A percentile compares a stretch with the other conserved stretches of the same genome.
phyloP scores from a whole-genome alignment of 805 yeast genomes.

The Myxozyma lipomycoides region DNA sequence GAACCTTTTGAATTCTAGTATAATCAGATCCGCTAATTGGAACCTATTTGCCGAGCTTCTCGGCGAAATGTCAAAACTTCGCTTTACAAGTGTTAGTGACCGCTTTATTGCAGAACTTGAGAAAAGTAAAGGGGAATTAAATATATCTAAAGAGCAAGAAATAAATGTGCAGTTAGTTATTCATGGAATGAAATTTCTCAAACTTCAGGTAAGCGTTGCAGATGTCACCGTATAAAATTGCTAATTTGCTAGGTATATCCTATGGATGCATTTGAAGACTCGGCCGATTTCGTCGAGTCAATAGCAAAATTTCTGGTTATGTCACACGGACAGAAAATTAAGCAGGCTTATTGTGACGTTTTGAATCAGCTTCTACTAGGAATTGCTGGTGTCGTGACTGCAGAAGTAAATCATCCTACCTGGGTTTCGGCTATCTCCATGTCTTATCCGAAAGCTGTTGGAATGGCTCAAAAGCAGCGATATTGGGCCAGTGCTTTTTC shows the following conservation, averaged over 20 bases:
- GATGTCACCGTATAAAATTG: not conserved
- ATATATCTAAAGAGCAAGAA: constrained; percentile 45
- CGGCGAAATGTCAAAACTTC: constrained; percentile 83
- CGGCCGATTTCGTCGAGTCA: constrained; percentile 84
- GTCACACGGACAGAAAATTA: constrained; percentile 61
- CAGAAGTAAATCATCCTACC: constrained; percentile 92
- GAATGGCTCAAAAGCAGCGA: constrained; percentile 44
- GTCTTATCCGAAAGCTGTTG: constrained; percentile 51
- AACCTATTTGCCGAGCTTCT: constrained; percentile 79
- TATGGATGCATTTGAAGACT: constrained; percentile 83
- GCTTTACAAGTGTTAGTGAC: constrained; percentile 86
- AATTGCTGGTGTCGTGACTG: constrained; percentile 78
- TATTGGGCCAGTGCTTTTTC: constrained; percentile 68
- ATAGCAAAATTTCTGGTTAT: constrained; percentile 74
- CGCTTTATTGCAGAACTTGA: constrained; percentile 90
- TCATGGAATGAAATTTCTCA: constrained; percentile 86
- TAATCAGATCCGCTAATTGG: constrained; percentile 90
- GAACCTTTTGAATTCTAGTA: constrained; percentile 54
- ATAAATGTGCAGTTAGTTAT: constrained; percentile 69
- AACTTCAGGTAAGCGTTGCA: constrained; percentile 43
- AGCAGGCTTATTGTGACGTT: constrained; percentile 81
- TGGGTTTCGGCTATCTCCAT: constrained; percentile 80
- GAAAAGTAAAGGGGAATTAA: constrained; percentile 42
- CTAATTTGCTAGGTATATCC: constrained; percentile 65
- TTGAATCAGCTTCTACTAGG: constrained; percentile 71